A percentile compares a stretch with the other conserved stretches of the same genome.
phyloP scores from a whole-genome alignment of 805 yeast species.

The Saccharomyces jurei region DNA sequence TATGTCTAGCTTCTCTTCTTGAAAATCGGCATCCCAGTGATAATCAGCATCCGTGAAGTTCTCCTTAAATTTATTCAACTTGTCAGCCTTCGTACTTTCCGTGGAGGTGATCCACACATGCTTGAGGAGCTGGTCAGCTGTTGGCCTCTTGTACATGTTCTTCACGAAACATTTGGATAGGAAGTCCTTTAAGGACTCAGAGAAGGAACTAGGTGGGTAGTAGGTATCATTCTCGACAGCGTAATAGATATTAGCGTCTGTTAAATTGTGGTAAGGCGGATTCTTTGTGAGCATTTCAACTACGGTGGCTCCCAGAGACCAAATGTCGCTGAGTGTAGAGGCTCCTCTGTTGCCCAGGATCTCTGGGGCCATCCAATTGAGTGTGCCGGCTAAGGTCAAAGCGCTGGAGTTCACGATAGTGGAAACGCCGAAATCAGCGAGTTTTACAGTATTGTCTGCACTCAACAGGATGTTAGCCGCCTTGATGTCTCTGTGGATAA shows the following conservation, averaged over 20 bases:
- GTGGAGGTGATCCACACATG: conserved; percentile 41
- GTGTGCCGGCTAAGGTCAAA: conserved; percentile 70
- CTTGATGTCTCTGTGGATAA: conserved; percentile 88
- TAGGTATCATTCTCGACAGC: conserved; percentile 35
- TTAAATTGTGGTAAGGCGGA: conserved; percentile 73
- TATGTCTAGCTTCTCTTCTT: conserved; percentile 12
- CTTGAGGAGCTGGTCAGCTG: conserved; percentile 50
- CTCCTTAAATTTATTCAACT: conserved; percentile 22
- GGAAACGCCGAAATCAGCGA: conserved; percentile 96
- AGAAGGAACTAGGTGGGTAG: conserved; percentile 27
- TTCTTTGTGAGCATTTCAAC: conserved; percentile 77
- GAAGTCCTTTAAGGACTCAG: conserved; percentile 59
- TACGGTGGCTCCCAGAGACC: conserved; percentile 94
- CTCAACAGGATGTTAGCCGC: conserved; percentile 83
- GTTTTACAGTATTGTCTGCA: conserved; percentile 63
- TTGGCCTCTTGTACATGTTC: conserved; percentile 59
- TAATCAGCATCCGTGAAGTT: conserved; percentile 13
- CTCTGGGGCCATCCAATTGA: conserved; percentile 99
- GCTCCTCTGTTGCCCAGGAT: conserved; percentile 78
- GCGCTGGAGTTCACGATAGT: conserved; percentile 58
- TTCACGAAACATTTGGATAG: conserved; percentile 61
- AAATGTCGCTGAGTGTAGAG: conserved; percentile 79
- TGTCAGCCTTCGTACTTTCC: conserved; percentile 3
- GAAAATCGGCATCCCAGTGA: conserved; percentile 26
- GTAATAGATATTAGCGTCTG: conserved; percentile 30